A percentile compares a stretch with the other conserved stretches of the same genome.
These are phyloP conservation scores for Gossypium raimondii DNA, from an alignment of 345 rosid genomes.

Conservation along the genomic window DNA sequence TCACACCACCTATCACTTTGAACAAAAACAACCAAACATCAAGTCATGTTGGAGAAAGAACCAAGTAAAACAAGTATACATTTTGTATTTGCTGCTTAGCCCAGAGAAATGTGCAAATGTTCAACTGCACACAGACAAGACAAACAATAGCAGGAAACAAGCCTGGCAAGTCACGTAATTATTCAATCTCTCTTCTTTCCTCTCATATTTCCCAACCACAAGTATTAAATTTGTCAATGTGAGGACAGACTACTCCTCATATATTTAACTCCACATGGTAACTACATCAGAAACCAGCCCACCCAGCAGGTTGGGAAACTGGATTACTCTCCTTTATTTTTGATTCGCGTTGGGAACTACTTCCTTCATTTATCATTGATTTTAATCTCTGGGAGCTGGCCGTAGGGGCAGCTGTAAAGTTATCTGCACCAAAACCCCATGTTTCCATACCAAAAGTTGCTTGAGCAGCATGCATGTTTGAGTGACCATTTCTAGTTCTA, in stretches of 20 bases:
- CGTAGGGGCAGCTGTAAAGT: constrained; percentile 52
- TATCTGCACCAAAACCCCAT: constrained; percentile 86
- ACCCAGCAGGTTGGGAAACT: constrained; percentile 81
- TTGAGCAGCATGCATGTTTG: constrained; percentile 46
- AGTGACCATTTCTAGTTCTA: constrained; percentile 42
- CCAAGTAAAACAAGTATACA: background rate
- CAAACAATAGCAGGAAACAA: background rate
- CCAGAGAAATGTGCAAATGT: constrained; percentile 9
- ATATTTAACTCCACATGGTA: background rate
- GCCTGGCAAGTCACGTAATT: background rate
- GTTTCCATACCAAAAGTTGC: constrained; percentile 44
- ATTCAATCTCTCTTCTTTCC: background rate
- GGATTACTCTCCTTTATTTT: constrained; percentile 46
- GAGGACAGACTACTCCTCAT: background rate
- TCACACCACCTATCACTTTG: background rate
- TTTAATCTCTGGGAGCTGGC: constrained; percentile 30
- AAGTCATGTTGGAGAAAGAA: background rate
- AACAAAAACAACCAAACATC: background rate
- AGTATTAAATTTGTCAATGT: background rate
- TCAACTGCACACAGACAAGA: constrained; percentile 2
- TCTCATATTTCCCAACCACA: constrained; percentile 2
- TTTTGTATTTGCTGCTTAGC: constrained; percentile 12
- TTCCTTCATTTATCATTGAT: constrained; percentile 39
- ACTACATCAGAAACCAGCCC: constrained; percentile 81
- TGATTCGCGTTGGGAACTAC: constrained; percentile 40